phyloP scores from a whole-genome alignment of 257 asterid genomes.

The Primulina huaijiensis region DNA sequence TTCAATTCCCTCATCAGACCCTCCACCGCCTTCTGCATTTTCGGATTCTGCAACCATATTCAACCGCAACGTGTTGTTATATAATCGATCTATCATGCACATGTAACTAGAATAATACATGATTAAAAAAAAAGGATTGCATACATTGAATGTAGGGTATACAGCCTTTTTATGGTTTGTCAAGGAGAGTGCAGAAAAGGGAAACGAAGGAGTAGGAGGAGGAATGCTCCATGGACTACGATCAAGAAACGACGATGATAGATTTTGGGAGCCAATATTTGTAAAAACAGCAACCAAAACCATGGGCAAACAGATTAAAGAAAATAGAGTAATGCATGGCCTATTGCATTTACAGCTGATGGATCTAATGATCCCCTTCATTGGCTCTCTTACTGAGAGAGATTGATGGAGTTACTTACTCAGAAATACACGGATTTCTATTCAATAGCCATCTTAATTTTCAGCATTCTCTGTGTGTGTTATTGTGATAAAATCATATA shows the following conservation, averaged over 20 bases:
- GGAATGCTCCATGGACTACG: slow-evolving; percentile 22
- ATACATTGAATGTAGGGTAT: slow-evolving; percentile 60
- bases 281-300: slow-evolving; percentile 26
- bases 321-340: slow-evolving; percentile 30
- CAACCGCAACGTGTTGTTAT: background rate
- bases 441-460: too few species aligned
- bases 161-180: slow-evolving; percentile 29
- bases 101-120: background rate
- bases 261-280: slow-evolving; percentile 23
- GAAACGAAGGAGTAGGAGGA: slow-evolving; percentile 6
- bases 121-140: background rate
- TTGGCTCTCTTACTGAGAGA: background rate
- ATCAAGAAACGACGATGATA: slow-evolving; percentile 27
- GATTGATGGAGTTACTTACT: background rate
- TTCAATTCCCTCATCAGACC: slow-evolving; percentile 40
- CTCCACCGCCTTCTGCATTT: slow-evolving; percentile 48
- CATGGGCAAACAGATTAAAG: slow-evolving; percentile 26
- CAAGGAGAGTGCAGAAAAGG: slow-evolving; percentile 4
- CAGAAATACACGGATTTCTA: too few species aligned
- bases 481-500: too few species aligned
- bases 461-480: too few species aligned
- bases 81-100: too few species aligned
- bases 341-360: slow-evolving; percentile 7
- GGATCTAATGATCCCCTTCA: background rate
- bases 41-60: slow-evolving; percentile 37